These are phyloP conservation scores for Metschnikowia hibisci DNA, from an alignment of 805 yeast genomes.

Conservation along the genomic window DNA sequence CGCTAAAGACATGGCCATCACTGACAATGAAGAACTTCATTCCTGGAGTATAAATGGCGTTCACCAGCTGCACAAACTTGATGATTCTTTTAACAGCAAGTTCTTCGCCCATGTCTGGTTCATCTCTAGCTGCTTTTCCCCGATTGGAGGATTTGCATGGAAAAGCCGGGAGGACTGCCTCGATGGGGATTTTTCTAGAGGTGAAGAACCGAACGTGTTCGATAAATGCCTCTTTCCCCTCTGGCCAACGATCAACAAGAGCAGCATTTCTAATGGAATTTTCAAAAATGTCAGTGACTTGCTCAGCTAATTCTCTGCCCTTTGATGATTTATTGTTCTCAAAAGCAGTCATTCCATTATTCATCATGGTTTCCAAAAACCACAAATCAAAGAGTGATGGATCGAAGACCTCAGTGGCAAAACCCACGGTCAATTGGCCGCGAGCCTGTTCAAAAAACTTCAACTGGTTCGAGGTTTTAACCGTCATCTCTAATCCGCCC, in stretches of 20 bases:
- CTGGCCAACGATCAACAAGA: slow-evolving; percentile 46
- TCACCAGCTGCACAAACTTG: slow-evolving; percentile 26
- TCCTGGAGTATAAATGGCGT: slow-evolving; percentile 49
- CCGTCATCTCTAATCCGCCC: slow-evolving; percentile 3
- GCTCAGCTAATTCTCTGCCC: slow-evolving; percentile 12
- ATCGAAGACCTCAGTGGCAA: slow-evolving; percentile 26
- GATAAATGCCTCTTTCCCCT: slow-evolving; percentile 37
- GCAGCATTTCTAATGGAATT: slow-evolving; percentile 45
- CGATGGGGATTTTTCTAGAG: slow-evolving; percentile 43
- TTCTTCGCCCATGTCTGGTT: slow-evolving; percentile 52
- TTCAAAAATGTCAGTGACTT: slow-evolving; percentile 43
- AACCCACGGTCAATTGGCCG: slow-evolving; percentile 22
- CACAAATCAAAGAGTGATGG: slow-evolving; percentile 28
- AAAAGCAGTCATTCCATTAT: slow-evolving; percentile 15
- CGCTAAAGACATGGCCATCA: slow-evolving; percentile 65
- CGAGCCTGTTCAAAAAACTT: slow-evolving; percentile 21
- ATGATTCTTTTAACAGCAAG: slow-evolving; percentile 32
- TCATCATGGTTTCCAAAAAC: slow-evolving; percentile 28
- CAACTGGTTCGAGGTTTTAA: slow-evolving; percentile 7
- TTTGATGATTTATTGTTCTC: slow-evolving; percentile 2
- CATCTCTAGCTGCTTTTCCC: slow-evolving; percentile 45
- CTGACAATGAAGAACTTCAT: slow-evolving; percentile 53
- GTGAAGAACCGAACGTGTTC: slow-evolving; percentile 46
- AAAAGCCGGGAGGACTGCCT: slow-evolving; percentile 60
- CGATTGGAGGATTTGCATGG: slow-evolving; percentile 61